Evolutionary conservation across 306 rosid genomes (phyloP).

Genomic region (Pterocarpus macrocarpus): DNA sequence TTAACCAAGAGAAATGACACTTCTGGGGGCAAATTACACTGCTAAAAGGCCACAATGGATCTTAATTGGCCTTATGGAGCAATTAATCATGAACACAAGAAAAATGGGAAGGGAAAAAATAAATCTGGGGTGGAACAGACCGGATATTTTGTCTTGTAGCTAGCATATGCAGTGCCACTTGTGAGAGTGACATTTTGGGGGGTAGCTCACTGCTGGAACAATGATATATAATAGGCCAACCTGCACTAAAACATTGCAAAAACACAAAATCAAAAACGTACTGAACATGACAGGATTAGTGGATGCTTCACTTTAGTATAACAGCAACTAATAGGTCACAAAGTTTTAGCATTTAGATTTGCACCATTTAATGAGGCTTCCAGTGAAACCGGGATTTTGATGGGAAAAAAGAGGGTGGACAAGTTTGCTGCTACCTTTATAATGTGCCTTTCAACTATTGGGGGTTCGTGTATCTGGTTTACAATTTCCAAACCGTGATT

Average conservation of each 20-base stretch:
- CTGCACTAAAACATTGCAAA: slow-evolving; percentile 45
- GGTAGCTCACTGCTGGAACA: slow-evolving; percentile 25
- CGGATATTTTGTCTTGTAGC: slow-evolving; percentile 39
- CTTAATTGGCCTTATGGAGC: background rate
- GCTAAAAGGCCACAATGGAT: slow-evolving; percentile 18
- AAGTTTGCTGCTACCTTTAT: slow-evolving; percentile 22
- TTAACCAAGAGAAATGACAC: background rate
- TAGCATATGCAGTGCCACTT: background rate
- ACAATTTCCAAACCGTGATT: no score
- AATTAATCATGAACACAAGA: slow-evolving; percentile 1
- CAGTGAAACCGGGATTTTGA: slow-evolving; percentile 42
- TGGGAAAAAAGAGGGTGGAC: slow-evolving; percentile 43
- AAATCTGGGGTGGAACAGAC: background rate
- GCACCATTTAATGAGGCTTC: slow-evolving; percentile 46
- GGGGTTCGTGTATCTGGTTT: background rate
- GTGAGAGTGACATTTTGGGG: slow-evolving; percentile 42
- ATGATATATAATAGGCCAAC: slow-evolving; percentile 18
- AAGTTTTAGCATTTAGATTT: slow-evolving; percentile 45
- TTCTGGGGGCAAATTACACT: background rate
- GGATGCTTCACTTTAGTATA: slow-evolving; percentile 75
- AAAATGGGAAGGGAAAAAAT: background rate
- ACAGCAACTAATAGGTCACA: slow-evolving; percentile 48
- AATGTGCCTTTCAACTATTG: slow-evolving; percentile 46
- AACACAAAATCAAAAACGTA: slow-evolving; percentile 34
- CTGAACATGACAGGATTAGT: slow-evolving; percentile 51